Evolutionary conservation across 2,329 filamentous ascomycete genomes (phyloP).

Genomic region (Pseudogymnoascus destructans): DNA sequence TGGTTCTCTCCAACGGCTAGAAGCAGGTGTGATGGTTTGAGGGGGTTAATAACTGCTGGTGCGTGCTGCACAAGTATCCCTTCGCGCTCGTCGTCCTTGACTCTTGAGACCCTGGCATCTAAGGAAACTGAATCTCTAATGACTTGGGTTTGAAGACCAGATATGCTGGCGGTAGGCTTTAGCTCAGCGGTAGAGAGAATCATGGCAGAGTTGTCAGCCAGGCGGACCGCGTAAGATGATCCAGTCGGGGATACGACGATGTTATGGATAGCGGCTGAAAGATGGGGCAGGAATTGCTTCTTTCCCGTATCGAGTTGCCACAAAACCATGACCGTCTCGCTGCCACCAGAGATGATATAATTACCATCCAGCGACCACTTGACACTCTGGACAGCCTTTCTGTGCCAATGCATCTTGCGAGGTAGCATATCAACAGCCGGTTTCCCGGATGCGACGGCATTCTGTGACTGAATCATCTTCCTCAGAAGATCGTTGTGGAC

Average conservation of each 20-base stretch:
- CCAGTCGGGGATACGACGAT: constrained; percentile 70
- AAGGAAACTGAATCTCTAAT: constrained; percentile 38
- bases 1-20: constrained; percentile 53
- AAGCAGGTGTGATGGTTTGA: constrained; percentile 48
- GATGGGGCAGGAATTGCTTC: constrained; percentile 76
- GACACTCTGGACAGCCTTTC: constrained; percentile 65
- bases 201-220: constrained; percentile 88
- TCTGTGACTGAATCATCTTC: constrained; percentile 37
- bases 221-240: constrained; percentile 67
- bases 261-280: constrained; percentile 73
- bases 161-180: constrained; percentile 69
- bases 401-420: constrained; percentile 81
- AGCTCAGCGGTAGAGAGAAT: constrained; percentile 82
- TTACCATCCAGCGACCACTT: constrained; percentile 96
- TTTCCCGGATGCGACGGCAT: constrained; percentile 14
- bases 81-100: constrained; percentile 24
- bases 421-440: constrained; percentile 29
- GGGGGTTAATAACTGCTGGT: constrained; percentile 50
- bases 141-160: constrained; percentile 60
- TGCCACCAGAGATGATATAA: constrained; percentile 86
- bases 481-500: constrained; percentile 65
- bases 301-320: constrained; percentile 88
- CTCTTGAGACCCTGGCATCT: constrained; percentile 39
- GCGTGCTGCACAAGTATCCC: constrained; percentile 28
- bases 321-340: constrained; percentile 75